Evolutionary conservation across 129 eudicot genomes (phyloP), one percentile per base, ranked within the genome.

Genomic region (Smallanthus sonchifolius): DNA sequence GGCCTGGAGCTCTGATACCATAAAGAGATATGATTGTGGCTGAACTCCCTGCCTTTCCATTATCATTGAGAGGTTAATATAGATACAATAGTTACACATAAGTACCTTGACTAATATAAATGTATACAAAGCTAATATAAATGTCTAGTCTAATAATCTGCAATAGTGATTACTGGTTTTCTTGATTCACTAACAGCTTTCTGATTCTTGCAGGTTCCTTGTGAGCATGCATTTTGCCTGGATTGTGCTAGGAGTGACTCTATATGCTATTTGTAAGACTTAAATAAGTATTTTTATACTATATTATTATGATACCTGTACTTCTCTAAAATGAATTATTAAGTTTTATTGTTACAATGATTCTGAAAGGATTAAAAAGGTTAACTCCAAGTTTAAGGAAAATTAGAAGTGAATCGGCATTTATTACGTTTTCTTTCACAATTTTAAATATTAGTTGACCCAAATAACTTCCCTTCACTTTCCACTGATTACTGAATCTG

Each of bases 211-310:
- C 97, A 93, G 98, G 88, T 82, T 75, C 98, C 98, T 56, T 93
- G 98, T 71, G 98, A 88, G 74, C 98, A 93, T 86, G 89, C 84
- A 19, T 93, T 90, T 79, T 93, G 98, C 77, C 81, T 93, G 83
- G 98, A 90, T 74, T 93, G 98, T 20, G 95, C 95, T 30, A 87
- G 98, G 84, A 93, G 96, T 73, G 91, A 90, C 81, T 90, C 97
- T 59, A 76, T 88, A 64, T 93, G 98, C 84, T 90, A 84, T 68
- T 79, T 93, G 98, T 93, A 86, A 90, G 98, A 54, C 40, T 19
- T 52, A 13, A 47, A 32, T 8, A 44, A n/a, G 20, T n/a, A 3
- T 63, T 35, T 63, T 62, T 6, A 59, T 63, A 63, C 68, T 59
- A 8, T 24, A 24, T 38, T 7, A 38, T 38, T 15, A n/a, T 54